Evolutionary conservation across 306 rosid species (phyloP).

Genomic region (Ziziphus jujuba): DNA sequence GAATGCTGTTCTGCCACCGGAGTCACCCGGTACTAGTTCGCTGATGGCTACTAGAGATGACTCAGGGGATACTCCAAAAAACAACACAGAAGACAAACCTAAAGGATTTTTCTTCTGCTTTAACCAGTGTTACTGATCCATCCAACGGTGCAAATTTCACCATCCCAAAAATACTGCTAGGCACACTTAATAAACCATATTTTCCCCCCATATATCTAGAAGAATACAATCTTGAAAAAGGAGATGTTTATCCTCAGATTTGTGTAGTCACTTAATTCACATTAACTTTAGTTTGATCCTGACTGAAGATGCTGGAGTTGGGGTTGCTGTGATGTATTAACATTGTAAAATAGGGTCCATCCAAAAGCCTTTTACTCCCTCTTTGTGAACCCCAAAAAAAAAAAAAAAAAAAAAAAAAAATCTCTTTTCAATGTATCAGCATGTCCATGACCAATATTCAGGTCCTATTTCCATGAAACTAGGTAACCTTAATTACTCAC

Average conservation of each 20-base stretch:
- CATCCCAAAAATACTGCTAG: slow-evolving; percentile 19
- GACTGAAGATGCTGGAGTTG: slow-evolving; percentile 48
- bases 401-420: not conserved
- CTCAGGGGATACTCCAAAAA: slow-evolving; percentile 41
- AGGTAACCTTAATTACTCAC: too few relatives aligned
- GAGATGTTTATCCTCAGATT: slow-evolving; percentile 27
- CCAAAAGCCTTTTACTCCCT: slow-evolving; percentile 60
- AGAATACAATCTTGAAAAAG: slow-evolving; percentile 26
- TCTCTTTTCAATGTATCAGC: not conserved
- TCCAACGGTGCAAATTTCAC: slow-evolving; percentile 10
- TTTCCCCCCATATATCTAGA: slow-evolving; percentile 1
- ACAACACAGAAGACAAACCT: slow-evolving; percentile 46
- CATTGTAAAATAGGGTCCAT: slow-evolving; percentile 58
- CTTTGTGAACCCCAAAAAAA: not conserved
- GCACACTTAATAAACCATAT: slow-evolving; percentile 35
- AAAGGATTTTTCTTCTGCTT: slow-evolving; percentile 74
- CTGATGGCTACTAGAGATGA: slow-evolving; percentile 62
- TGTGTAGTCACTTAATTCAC: not conserved
- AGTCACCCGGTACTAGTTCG: slow-evolving; percentile 92
- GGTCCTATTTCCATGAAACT: not conserved
- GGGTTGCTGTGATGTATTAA: slow-evolving; percentile 81
- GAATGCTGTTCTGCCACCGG: slow-evolving; percentile 79
- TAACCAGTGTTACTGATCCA: slow-evolving; percentile 60
- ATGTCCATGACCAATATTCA: not conserved
- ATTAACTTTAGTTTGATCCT: slow-evolving; percentile 25